Conservation (phyloP, 345 rosid species). For the Hibiscus syriacus region DNA sequence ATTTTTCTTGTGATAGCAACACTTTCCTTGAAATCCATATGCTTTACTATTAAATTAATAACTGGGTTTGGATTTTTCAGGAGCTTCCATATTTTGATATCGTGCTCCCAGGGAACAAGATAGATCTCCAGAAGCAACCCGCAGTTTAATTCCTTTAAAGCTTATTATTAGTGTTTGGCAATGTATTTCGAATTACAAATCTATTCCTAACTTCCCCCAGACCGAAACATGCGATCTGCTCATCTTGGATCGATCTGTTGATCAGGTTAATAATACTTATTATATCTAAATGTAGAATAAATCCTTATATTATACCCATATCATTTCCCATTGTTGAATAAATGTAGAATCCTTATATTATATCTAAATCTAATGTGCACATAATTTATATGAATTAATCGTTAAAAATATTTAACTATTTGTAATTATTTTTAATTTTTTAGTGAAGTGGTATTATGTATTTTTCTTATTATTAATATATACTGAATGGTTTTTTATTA, state of each 20-base stretch:
- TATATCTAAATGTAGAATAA: too few species aligned
- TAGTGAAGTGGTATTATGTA: too few species aligned
- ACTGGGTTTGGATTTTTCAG: constrained; percentile 24
- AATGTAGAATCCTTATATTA: too few species aligned
- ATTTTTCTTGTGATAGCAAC: neutral
- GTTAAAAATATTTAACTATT: too few species aligned
- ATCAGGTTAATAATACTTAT: constrained; percentile 50
- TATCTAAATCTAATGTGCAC: too few species aligned
- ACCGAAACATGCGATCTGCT: constrained; percentile 87
- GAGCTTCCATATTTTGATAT: constrained; percentile 76
- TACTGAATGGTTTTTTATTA: too few species aligned
- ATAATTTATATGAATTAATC: too few species aligned
- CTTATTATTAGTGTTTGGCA: constrained; percentile 70
- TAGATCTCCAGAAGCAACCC: constrained; percentile 31
- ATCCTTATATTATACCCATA: too few species aligned
- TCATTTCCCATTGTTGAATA: too few species aligned
- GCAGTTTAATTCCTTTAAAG: constrained; percentile 58
- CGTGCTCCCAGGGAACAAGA: constrained; percentile 41
- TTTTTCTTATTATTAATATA: too few species aligned
- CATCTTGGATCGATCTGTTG: constrained; percentile 84
- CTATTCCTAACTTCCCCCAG: constrained; percentile 86
- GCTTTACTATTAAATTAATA: neutral
- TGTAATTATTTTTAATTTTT: too few species aligned
- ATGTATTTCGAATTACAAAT: constrained; percentile 46
- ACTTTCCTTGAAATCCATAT: neutral